Base-by-base conservation (phyloP, 352 stramenopile genomes). In the Phytopythium ostracodes region DNA sequence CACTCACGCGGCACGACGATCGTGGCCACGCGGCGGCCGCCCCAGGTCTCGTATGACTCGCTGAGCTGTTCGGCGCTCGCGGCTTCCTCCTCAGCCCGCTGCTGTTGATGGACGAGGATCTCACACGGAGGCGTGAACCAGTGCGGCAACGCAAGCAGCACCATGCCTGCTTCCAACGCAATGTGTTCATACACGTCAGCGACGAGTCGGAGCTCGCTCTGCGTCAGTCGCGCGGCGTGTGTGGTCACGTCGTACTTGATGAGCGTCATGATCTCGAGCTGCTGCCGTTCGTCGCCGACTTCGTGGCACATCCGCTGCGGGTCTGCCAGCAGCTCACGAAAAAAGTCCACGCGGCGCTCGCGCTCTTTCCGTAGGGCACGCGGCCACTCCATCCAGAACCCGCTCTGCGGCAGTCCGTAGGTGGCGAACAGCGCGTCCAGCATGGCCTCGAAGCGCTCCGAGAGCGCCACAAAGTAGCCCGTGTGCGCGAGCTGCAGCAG, bases 401-500 rank as follows among this genome's bases (percentile, higher is more conserved):
- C 22, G 22, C 36, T 51, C 54, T 60, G 54, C 24, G 54, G 54
- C 35, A 60, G 54, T 15, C 54, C 54, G 25, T 60, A 60, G 36
- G 54, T 60, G 22, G 35, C 54, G 38, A 60, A 60, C 11, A 60
- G 54, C 54, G 54, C 54, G 38, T 60, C 54, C 11, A 60, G 24
- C 54, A 49, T 49, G 36, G 54, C 38, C 36, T 60, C 54, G 17
- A 60, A 70, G 4, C 68, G 62, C 50, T 75, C 65, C 58, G 71
- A 52, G 31, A 75, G 65, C 35, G 65, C 58, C 35, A 61, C 56
- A 11, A 75, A 61, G 43, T 64, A 64, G 6, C 65, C 65, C n/a
- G 68, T 72, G 62, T 75, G 65, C 35, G 68, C 68, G 42, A 75
- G 40, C 65, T 72, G 71, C 43, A 75, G 52, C 38, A 75, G 55